phyloP scores from a whole-genome alignment of 192 early-diverging fungal genomes.

The Thoreauomyces humboldtii region DNA sequence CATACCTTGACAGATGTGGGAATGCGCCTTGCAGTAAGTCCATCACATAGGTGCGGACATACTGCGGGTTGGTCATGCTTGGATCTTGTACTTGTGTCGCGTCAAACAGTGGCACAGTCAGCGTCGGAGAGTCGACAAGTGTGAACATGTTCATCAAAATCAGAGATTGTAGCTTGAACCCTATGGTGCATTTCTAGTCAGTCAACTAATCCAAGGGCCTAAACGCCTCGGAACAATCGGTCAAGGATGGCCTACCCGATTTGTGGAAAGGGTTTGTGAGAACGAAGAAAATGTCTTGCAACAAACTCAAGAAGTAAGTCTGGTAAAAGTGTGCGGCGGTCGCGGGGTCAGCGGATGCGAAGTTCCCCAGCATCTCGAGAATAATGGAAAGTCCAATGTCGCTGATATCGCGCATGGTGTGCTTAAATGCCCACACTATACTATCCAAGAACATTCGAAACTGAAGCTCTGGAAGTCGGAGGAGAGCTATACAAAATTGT shows the following conservation, averaged over 20 bases:
- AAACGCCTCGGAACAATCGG: too few relatives aligned
- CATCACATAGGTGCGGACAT: slow-evolving; percentile 79
- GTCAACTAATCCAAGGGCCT: too few relatives aligned
- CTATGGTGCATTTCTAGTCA: slow-evolving; percentile 40
- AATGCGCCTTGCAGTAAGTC: slow-evolving; percentile 84
- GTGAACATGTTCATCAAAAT: slow-evolving; percentile 89
- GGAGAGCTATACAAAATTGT: slow-evolving; percentile 55
- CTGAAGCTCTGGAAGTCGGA: slow-evolving; percentile 76
- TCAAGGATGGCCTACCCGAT: slow-evolving; percentile 75
- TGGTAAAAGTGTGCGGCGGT: slow-evolving; percentile 89
- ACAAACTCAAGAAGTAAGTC: slow-evolving; percentile 82
- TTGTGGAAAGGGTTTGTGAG: slow-evolving; percentile 96
- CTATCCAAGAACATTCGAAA: slow-evolving; percentile 94
- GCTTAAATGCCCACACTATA: slow-evolving; percentile 98
- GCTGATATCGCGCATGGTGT: slow-evolving; percentile 96
- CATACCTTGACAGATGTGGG: slow-evolving; percentile 76
- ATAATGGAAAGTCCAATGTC: slow-evolving; percentile 87
- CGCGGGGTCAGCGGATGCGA: slow-evolving; percentile 66
- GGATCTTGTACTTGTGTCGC: slow-evolving; percentile 69
- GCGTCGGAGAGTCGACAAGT: slow-evolving; percentile 68
- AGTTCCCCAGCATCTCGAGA: slow-evolving; percentile 84
- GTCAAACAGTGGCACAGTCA: slow-evolving; percentile 86
- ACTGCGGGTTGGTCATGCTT: slow-evolving; percentile 75
- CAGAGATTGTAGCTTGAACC: slow-evolving; percentile 89
- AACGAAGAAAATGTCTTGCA: slow-evolving; percentile 97